Evolutionary conservation across 2,329 filamentous ascomycete species (phyloP).

Genomic region (Alternaria panax): DNA sequence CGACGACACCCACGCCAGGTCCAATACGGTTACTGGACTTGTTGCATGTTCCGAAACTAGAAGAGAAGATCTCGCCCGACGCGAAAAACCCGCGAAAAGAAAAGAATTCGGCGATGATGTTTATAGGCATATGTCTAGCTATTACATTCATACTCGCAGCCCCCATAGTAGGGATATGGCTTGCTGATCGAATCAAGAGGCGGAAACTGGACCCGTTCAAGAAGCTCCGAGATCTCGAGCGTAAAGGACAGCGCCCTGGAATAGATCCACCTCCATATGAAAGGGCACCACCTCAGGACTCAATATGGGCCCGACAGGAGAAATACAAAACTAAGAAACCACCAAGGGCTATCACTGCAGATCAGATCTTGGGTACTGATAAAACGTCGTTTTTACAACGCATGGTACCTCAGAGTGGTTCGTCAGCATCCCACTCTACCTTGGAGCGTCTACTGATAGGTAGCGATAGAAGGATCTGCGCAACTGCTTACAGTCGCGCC

Average conservation of each 20-base stretch:
- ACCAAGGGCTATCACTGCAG: constrained; percentile 6
- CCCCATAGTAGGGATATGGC: constrained; percentile 9
- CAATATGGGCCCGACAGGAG: constrained; percentile 8
- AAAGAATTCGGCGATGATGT: neutral
- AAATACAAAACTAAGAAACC: constrained; percentile 2
- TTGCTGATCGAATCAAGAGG: constrained; percentile 4
- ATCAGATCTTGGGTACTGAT: constrained; percentile 17
- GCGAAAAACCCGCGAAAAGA: neutral
- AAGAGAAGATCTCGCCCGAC: neutral
- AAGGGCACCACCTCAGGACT: neutral
- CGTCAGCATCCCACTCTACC: neutral
- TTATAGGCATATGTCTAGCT: constrained; percentile 5
- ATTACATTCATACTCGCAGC: neutral
- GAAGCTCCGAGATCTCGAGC: constrained; percentile 5
- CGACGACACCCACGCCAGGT: neutral
- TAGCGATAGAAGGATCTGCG: constrained; percentile 5
- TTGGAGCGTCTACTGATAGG: neutral
- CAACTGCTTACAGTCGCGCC: constrained; percentile 9
- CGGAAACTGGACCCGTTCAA: constrained; percentile 2
- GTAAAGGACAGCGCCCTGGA: neutral
- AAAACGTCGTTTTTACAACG: constrained; percentile 11
- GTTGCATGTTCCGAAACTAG: neutral
- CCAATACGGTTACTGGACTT: neutral
- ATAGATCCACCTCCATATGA: constrained; percentile 3
- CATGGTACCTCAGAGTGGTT: constrained; percentile 3